phyloP scores from a whole-genome alignment of 495 filamentous ascomycete genomes.

The Penicillium pulvis region DNA sequence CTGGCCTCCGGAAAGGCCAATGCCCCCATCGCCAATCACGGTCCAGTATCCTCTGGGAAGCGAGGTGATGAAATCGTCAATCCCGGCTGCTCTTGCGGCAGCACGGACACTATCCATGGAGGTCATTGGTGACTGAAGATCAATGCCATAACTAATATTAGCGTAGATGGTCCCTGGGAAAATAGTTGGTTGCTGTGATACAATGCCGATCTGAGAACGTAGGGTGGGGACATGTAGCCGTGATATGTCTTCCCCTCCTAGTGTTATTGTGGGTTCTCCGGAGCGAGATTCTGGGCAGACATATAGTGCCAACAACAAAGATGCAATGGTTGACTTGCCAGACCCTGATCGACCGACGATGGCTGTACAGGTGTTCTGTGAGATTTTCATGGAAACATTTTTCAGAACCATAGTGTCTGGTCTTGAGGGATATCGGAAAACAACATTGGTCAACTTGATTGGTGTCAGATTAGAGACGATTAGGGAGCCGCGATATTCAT shows the following conservation, averaged over 20 bases:
- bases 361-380: slow-evolving; percentile 62
- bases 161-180: slow-evolving; percentile 71
- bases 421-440: slow-evolving; percentile 69
- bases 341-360: slow-evolving; percentile 83
- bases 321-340: slow-evolving; percentile 86
- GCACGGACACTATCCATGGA: slow-evolving; percentile 43
- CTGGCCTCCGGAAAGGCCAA: slow-evolving; percentile 79
- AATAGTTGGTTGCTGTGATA: slow-evolving; percentile 76
- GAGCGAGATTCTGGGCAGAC: slow-evolving; percentile 31
- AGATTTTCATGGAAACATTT: slow-evolving; percentile 61
- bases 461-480: slow-evolving; percentile 56
- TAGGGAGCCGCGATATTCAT: slow-evolving; percentile 58
- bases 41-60: slow-evolving; percentile 77
- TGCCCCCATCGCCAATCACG: slow-evolving; percentile 73
- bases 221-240: slow-evolving; percentile 62
- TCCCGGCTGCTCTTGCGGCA: slow-evolving; percentile 69
- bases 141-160: slow-evolving; percentile 83
- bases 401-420: slow-evolving; percentile 55
- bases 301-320: slow-evolving; percentile 72
- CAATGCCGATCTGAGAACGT: slow-evolving; percentile 69
- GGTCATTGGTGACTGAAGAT: slow-evolving; percentile 39
- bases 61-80: slow-evolving; percentile 78
- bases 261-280: slow-evolving; percentile 47
- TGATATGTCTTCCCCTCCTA: slow-evolving; percentile 56
- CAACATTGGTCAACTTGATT: slow-evolving; percentile 59